A percentile compares a stretch with the other conserved stretches of the same genome.
Evolutionary conservation across 2,329 filamentous ascomycete species (phyloP).

Genomic region (Pezicula radicicola): DNA sequence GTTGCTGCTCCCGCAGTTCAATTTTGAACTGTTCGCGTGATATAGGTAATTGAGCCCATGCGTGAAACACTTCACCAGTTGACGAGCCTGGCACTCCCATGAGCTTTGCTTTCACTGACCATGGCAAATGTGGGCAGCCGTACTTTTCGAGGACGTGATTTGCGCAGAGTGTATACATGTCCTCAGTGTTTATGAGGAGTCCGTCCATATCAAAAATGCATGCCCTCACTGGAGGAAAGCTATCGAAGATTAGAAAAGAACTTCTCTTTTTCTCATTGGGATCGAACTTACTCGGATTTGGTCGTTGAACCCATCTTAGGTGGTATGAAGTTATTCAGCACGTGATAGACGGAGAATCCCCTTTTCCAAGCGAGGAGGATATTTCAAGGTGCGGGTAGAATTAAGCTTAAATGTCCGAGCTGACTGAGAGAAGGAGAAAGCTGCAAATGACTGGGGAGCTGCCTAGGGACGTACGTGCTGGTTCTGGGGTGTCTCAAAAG

Average conservation of each 20-base stretch:
- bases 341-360: no score
- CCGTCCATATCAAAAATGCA: slow-evolving; percentile 99
- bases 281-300: neutral
- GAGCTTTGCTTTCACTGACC: slow-evolving; percentile 87
- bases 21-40: slow-evolving; percentile 60
- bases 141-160: slow-evolving; percentile 79
- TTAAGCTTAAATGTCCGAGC: no score
- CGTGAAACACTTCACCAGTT: slow-evolving; percentile 60
- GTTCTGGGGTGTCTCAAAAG: no score
- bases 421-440: no score
- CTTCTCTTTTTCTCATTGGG: neutral
- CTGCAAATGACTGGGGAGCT: no score
- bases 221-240: slow-evolving; percentile 76
- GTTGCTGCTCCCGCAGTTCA: slow-evolving; percentile 62
- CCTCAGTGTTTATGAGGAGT: slow-evolving; percentile 88
- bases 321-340: no score
- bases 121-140: slow-evolving; percentile 70
- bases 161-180: slow-evolving; percentile 80
- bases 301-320: neutral
- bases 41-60: slow-evolving; percentile 85
- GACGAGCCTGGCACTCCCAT: slow-evolving; percentile 21
- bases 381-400: no score
- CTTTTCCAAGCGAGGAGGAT: no score
- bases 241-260: slow-evolving; percentile 27
- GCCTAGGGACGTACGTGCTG: no score